Evolutionary conservation across 2,329 filamentous ascomycete genomes (phyloP).

Genomic region (Fusarium sp.): DNA sequence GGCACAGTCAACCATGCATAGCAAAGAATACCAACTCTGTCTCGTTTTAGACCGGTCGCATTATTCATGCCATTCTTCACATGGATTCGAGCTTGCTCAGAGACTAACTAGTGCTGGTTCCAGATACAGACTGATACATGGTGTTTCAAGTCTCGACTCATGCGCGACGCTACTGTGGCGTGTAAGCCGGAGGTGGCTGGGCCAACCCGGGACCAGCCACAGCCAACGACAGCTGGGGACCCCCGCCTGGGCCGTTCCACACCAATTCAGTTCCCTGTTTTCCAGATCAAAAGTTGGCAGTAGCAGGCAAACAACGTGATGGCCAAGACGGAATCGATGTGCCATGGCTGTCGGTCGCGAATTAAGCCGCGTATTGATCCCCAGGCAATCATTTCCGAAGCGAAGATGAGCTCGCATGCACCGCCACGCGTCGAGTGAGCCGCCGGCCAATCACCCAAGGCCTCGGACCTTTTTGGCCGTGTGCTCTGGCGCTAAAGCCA

Average conservation of each 20-base stretch:
- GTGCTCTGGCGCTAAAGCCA: slow-evolving; percentile 30
- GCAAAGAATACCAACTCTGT: background rate
- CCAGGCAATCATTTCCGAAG: slow-evolving; percentile 38
- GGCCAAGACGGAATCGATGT: background rate
- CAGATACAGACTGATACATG: background rate
- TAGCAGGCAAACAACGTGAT: slow-evolving; percentile 32
- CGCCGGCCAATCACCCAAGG: slow-evolving; percentile 13
- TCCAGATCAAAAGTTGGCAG: slow-evolving; percentile 35
- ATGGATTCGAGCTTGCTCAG: background rate
- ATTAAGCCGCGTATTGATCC: slow-evolving; percentile 20
- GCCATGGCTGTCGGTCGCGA: background rate
- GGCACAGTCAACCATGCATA: slow-evolving; percentile 1
- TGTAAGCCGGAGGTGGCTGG: slow-evolving; percentile 23
- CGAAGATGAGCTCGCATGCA: slow-evolving; percentile 23
- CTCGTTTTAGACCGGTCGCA: background rate
- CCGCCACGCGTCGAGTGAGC: slow-evolving; percentile 24
- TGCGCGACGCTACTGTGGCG: slow-evolving; percentile 26
- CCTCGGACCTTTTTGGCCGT: slow-evolving; percentile 32
- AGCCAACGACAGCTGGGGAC: slow-evolving; percentile 20
- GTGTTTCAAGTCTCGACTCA: slow-evolving; percentile 32
- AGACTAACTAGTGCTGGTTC: background rate
- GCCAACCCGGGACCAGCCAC: slow-evolving; percentile 21
- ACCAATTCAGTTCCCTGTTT: slow-evolving; percentile 31
- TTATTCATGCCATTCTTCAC: background rate
- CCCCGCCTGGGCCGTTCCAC: slow-evolving; percentile 23